Conservation (phyloP, 345 rosid species). For the Rhodamnia rubescens region DNA sequence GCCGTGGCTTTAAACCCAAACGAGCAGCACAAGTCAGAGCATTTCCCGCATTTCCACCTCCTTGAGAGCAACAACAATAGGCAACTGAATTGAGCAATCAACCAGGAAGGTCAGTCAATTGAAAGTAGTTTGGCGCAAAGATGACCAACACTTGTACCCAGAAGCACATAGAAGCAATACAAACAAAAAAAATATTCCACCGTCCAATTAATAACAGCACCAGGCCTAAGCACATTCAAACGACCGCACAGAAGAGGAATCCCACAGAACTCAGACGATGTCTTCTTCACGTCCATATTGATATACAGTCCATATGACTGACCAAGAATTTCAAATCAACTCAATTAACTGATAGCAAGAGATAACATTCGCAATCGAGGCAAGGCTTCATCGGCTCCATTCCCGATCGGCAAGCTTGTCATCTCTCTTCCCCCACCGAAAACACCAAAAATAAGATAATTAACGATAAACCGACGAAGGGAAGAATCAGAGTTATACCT, state of each 20-base stretch:
- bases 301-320: background rate
- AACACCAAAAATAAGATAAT: background rate
- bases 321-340: background rate
- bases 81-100: background rate
- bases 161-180: background rate
- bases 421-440: background rate
- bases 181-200: background rate
- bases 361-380: background rate
- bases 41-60: slow-evolving; percentile 82
- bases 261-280: too few species aligned
- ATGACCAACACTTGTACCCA: background rate
- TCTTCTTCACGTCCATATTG: background rate
- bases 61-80: slow-evolving; percentile 7
- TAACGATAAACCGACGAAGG: background rate
- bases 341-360: background rate
- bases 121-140: background rate
- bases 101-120: background rate
- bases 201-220: background rate
- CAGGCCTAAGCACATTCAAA: background rate
- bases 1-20: slow-evolving; percentile 49
- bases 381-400: background rate
- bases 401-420: background rate
- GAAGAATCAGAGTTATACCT: background rate
- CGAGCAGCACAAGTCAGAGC: slow-evolving; percentile 63
- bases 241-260: background rate